Conservation (phyloP, 73 alveolate genomes). For the Blepharisma stoltei region DNA sequence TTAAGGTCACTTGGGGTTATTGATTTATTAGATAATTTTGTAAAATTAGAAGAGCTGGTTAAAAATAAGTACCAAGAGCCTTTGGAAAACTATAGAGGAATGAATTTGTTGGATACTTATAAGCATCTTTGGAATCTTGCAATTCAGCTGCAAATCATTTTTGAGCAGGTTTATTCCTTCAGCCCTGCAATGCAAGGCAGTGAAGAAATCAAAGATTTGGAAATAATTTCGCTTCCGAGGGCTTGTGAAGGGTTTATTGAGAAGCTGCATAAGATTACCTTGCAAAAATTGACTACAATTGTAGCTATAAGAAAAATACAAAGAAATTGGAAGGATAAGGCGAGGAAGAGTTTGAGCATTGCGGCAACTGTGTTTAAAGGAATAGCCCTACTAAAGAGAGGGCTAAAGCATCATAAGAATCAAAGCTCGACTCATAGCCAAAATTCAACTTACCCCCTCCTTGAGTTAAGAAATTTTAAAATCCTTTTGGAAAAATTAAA, state of each 20-base stretch:
- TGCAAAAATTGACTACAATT: slow-evolving; percentile 5
- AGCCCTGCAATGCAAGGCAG: too few species aligned
- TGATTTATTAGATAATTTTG: not conserved
- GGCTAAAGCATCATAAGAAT: not conserved
- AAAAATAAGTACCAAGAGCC: slow-evolving; percentile 3
- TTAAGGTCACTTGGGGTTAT: not conserved
- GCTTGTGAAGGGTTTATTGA: not conserved
- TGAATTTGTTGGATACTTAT: not conserved
- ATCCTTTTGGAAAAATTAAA: too few species aligned
- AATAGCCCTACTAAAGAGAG: not conserved
- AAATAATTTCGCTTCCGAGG: too few species aligned
- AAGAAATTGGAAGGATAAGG: slow-evolving; percentile 23
- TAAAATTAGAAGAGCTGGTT: slow-evolving; percentile 1
- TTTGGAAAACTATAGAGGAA: not conserved
- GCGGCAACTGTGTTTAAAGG: slow-evolving; percentile 14
- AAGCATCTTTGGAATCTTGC: slow-evolving; percentile 1
- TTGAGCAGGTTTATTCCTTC: too few species aligned
- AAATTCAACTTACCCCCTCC: too few species aligned
- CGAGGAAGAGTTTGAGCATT: not conserved
- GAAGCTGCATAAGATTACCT: slow-evolving; percentile 32
- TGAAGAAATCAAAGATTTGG: too few species aligned
- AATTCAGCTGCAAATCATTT: too few species aligned
- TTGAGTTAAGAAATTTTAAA: too few species aligned
- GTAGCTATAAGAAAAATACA: slow-evolving; percentile 7
- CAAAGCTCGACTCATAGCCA: too few species aligned